phyloP scores from a whole-genome alignment of 176 grass and related monocot species.

The Oryza rufipogon region DNA sequence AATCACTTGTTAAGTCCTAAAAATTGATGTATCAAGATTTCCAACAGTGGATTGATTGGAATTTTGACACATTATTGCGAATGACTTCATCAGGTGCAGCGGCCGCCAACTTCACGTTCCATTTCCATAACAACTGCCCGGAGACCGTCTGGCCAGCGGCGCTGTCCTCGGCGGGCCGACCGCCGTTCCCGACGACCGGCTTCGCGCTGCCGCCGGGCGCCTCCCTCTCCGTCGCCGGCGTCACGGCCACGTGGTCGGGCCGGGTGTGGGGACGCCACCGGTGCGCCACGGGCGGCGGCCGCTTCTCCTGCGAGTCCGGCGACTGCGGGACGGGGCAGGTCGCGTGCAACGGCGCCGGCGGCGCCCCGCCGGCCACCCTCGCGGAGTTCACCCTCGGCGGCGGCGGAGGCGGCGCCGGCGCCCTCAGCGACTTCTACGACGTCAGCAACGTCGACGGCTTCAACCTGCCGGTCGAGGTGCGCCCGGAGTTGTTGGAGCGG shows the following conservation, averaged over 20 bases:
- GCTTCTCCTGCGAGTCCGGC: constrained; percentile 56
- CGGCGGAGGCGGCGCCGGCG: not conserved
- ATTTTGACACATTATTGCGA: not conserved
- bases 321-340: constrained; percentile 57
- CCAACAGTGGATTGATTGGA: too few relatives aligned
- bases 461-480: constrained; percentile 57
- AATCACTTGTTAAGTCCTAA: too few relatives aligned
- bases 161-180: not conserved
- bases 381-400: constrained; percentile 65
- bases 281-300: constrained; percentile 40
- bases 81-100: constrained; percentile 26
- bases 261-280: constrained; percentile 55
- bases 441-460: constrained; percentile 72
- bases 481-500: not conserved
- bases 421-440: constrained; percentile 55
- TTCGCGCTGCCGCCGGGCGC: constrained; percentile 41
- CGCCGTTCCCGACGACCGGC: constrained; percentile 48
- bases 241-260: constrained; percentile 50
- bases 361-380: constrained; percentile 47
- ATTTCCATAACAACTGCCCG: constrained; percentile 58
- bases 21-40: too few relatives aligned
- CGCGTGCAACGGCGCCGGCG: constrained; percentile 50
- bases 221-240: constrained; percentile 20
- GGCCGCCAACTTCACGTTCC: constrained; percentile 56
- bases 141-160: constrained; percentile 58